phyloP scores from a whole-genome alignment of 164 flowering plant species.

The Kingdonia uniflora region DNA sequence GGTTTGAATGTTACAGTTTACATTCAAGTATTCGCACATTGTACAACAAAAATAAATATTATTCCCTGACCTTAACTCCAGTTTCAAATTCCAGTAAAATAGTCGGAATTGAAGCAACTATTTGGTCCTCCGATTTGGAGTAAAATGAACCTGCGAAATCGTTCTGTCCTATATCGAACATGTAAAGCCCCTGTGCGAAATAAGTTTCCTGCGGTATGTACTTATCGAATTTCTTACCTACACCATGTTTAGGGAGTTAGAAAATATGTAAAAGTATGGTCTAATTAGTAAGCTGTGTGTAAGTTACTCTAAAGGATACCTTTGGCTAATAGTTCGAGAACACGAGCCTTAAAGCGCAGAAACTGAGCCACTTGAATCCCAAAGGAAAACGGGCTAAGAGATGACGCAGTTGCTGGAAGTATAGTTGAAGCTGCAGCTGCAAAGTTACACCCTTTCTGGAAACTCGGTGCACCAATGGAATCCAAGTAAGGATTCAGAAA shows the following conservation, averaged over 20 bases:
- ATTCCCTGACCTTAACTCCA: conserved; percentile 48
- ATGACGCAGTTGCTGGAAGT: conserved; percentile 55
- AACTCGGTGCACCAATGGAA: conserved; percentile 59
- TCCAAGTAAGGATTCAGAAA: conserved; percentile 81
- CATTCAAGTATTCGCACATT: too few species aligned
- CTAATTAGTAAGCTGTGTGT: too few species aligned
- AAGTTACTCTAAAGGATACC: conserved; percentile 21
- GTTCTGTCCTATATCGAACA: conserved; percentile 94
- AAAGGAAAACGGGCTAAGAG: conserved; percentile 76
- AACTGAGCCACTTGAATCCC: conserved; percentile 79
- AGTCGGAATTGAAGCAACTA: conserved; percentile 67
- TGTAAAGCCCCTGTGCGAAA: conserved; percentile 65
- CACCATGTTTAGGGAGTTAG: neutral
- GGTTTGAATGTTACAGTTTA: too few species aligned
- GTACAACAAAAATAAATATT: too few species aligned
- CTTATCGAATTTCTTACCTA: conserved; percentile 47
- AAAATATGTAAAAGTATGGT: too few species aligned
- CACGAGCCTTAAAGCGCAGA: conserved; percentile 57
- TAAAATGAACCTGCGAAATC: conserved; percentile 89
- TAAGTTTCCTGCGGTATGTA: conserved; percentile 48
- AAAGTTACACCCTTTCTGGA: conserved; percentile 73
- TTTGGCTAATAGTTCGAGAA: conserved; percentile 46
- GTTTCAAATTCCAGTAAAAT: conserved; percentile 58
- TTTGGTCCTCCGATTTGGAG: conserved; percentile 69
- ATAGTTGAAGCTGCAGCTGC: conserved; percentile 83